Evolutionary conservation across 257 asterid genomes (phyloP).

Genomic region (Rhazya stricta): DNA sequence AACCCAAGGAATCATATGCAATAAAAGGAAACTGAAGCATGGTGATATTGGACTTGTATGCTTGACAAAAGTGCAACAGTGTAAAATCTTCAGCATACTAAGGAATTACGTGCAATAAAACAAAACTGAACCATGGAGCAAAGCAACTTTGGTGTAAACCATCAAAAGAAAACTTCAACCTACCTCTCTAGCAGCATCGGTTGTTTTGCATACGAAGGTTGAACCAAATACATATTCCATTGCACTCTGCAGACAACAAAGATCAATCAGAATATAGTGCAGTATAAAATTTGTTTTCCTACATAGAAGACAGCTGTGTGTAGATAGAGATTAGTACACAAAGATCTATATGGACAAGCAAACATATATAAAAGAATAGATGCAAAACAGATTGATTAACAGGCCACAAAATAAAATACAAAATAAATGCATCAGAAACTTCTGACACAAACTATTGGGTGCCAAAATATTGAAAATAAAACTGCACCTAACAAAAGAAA

Average conservation of each 20-base stretch:
- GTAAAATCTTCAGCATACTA: not conserved
- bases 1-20: constrained; percentile 1
- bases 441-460: not conserved
- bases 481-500: constrained; percentile 3
- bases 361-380: not conserved
- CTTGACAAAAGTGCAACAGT: not conserved
- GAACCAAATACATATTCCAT: constrained; percentile 97
- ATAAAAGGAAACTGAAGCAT: not conserved
- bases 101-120: not conserved
- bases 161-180: constrained; percentile 2
- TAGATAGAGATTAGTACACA: not conserved
- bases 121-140: not conserved
- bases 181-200: constrained; percentile 85
- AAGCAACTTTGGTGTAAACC: not conserved
- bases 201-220: constrained; percentile 89
- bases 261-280: constrained; percentile 16
- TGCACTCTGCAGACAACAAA: constrained; percentile 63
- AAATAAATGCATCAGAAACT: not conserved
- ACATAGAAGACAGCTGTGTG: not conserved
- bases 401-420: not conserved
- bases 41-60: not conserved
- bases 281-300: not conserved
- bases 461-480: not conserved
- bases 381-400: not conserved
- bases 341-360: not conserved